Conservation (phyloP, 2,329 filamentous ascomycete species). For the Diaporthe ilicicola region DNA sequence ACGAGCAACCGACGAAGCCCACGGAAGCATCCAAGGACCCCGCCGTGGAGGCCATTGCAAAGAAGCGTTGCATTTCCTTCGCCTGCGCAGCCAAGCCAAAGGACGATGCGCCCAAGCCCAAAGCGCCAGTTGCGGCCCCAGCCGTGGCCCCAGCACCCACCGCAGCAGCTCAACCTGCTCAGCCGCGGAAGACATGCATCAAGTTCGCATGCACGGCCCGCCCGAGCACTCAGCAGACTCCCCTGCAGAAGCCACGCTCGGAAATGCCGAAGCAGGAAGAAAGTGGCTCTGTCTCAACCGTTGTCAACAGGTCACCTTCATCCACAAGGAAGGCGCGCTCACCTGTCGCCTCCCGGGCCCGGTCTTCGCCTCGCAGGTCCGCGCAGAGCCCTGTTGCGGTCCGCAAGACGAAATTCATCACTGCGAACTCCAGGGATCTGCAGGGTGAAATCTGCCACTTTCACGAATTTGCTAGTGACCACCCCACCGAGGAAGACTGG, state of each 20-base stretch:
- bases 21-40: conserved; percentile 55
- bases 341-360: conserved; percentile 37
- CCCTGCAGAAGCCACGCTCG: conserved; percentile 15
- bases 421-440: conserved; percentile 59
- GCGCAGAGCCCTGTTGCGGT: conserved; percentile 49
- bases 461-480: conserved; percentile 90
- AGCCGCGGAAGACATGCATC: conserved; percentile 68
- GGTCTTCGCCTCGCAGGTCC: conserved; percentile 45
- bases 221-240: conserved; percentile 47
- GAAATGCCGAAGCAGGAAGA: conserved; percentile 22
- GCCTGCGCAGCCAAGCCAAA: conserved; percentile 77
- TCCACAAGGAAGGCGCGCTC: conserved; percentile 41
- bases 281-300: conserved; percentile 30
- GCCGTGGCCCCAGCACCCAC: conserved; percentile 14
- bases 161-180: conserved; percentile 18
- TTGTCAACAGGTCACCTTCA: conserved; percentile 33
- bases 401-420: conserved; percentile 57
- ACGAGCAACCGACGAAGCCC: conserved; percentile 37
- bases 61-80: conserved; percentile 92
- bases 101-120: conserved; percentile 51
- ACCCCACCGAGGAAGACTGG: conserved; percentile 89
- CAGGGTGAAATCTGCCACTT: conserved; percentile 71
- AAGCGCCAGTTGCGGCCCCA: conserved; percentile 42
- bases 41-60: conserved; percentile 70
- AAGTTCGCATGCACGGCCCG: conserved; percentile 78